Evolutionary conservation across 768 basidiomycete genomes (phyloP), one percentile per base, ranked within the genome.

Genomic region (Suillus bovinus): DNA sequence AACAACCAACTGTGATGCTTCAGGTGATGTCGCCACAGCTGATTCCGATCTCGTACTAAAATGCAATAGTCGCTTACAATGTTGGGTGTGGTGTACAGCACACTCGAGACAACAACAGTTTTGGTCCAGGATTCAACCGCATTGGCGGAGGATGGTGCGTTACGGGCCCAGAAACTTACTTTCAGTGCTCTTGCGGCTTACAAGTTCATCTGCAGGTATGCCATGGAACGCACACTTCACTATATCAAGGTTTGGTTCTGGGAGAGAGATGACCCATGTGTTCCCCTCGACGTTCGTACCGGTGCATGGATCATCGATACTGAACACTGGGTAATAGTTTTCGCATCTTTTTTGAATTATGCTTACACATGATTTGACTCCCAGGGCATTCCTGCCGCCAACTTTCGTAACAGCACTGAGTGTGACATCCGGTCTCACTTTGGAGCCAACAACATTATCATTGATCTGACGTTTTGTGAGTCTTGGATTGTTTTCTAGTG

Each of bases 401-500:
- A 65, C 59, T 80, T 76, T 68, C 70, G 71, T 41, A 74, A 76
- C 61, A 74, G 76, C 61, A 71, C 68, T 1, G 60, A 59, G 38
- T 82, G 79, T 60, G 70, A 81, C 55, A 68, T 84, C 34, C 63
- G 71, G 44, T 66, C 74, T 50, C 70, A 74, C 42, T 79, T 79
- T 55, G 68, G 70, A 20, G 61, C 58, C 29, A 68, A 78, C 44
- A 75, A 74, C 42, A 79, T 79, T 14, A 63, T 78, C 46, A 73
- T 79, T 64, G 71, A 80, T 63, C 78, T 89, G 61, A 85, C 87
- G 2, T 84, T 90, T 69, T 89, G 89, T 88, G 64, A 67, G 85
- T 74, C 7, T 33, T 57, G 24, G 22, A 11, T 46, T 60, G 8
- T 36, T 5, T 53, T 33, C 61, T 61, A 56, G 34, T n/a, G 16